Evolutionary conservation across 345 rosid genomes (phyloP), one percentile per base, ranked within the genome.

Genomic region (Lepidium aucheri): DNA sequence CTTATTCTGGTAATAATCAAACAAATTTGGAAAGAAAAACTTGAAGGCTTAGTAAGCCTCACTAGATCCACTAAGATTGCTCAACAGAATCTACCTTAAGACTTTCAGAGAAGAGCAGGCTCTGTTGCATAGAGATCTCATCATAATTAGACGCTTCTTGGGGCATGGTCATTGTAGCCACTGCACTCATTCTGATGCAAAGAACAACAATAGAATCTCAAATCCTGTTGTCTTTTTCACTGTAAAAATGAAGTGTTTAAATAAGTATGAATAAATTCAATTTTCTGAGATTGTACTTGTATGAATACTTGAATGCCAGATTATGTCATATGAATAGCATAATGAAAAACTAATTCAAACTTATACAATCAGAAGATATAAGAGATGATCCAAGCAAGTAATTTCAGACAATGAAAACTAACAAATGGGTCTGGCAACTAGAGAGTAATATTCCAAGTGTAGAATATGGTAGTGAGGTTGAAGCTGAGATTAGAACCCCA

Each of bases 91-190:
- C 1, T 75, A 87, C 97, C 95, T 87, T 87, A 28, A 90, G 95
- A 75, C 90, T 81, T 78, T 87, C 90, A 33, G 92, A 83, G 83
- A 90, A 87, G 50, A 87, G 84, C 80, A 90, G 63, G 75, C 92
- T 85, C 78, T 87, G 92, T 68, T 84, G 87, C 97, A 90, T 90
- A 53, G 86, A 80, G 58, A 72, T 60, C 78, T 90, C 97, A 64
- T 90, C 95, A 24, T 83, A 87, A 55, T 85, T 87, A 17, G 95
- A 83, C 13, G 85, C 84, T 65, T 81, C 85, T 13, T 73, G 78
- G 72, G 89, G 71, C 67, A 83, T 65, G 2, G 82, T 49, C 63
- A 80, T 74, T 3, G 80, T 47, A 44, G 92, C 79, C 36, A 87
- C 78, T 50, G 89, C 77, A 70, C 90, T 82, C 92, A 86, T 83